These are phyloP conservation scores for Puccinia hordei DNA, from an alignment of 1,284 basidiomycete genomes.

Conservation along the genomic window DNA sequence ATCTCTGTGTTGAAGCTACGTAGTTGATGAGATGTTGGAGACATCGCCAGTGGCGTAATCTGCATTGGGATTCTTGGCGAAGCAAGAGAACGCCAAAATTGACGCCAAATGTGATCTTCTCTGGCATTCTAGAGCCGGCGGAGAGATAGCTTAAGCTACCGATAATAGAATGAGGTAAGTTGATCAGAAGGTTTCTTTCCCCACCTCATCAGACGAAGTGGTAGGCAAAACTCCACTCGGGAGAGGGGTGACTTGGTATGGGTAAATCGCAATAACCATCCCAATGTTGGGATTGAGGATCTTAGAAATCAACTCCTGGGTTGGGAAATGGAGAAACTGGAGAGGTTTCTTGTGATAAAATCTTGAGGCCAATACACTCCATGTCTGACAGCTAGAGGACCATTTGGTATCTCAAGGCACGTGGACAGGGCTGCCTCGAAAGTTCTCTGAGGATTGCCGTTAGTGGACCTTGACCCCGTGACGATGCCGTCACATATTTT, in stretches of 20 bases:
- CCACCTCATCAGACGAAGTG: background rate
- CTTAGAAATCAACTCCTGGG: background rate
- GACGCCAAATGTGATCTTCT: background rate
- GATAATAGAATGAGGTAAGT: background rate
- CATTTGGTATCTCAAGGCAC: constrained; percentile 1
- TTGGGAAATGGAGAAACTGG: background rate
- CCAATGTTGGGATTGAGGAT: background rate
- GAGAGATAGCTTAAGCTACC: background rate
- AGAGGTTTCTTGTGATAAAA: background rate
- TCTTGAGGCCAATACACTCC: too few relatives aligned
- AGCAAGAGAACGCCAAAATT: background rate
- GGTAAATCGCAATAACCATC: background rate
- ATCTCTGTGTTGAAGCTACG: background rate
- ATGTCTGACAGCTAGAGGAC: background rate
- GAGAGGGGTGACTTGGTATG: background rate
- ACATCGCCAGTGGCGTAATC: background rate
- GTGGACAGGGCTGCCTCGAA: background rate
- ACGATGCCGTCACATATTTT: constrained; percentile 14
- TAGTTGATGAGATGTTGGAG: background rate
- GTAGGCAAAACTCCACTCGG: background rate
- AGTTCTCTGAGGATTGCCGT: background rate
- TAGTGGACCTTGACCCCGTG: background rate
- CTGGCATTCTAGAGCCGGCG: background rate
- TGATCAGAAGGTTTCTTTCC: too few relatives aligned
- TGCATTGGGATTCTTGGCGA: background rate